A percentile compares a stretch with the other conserved stretches of the same genome.
These are phyloP conservation scores for Amaranthus tricolor DNA, from an alignment of 179 eudicot genomes.

Conservation along the genomic window DNA sequence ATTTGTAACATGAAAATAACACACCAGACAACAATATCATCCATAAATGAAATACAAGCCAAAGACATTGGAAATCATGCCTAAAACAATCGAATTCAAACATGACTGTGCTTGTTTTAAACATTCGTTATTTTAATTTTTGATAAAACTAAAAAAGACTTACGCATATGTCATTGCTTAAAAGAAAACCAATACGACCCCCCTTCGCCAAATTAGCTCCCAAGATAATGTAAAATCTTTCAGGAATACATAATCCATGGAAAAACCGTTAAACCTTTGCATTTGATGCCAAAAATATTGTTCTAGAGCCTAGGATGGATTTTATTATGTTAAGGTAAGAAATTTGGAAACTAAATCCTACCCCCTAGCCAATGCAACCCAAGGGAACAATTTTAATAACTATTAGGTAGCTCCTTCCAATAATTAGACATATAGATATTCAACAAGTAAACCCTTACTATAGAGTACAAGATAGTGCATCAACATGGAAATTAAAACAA, in stretches of 20 bases:
- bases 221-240: background rate
- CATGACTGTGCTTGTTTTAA: background rate
- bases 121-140: background rate
- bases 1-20: background rate
- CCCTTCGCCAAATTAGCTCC: background rate
- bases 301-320: background rate
- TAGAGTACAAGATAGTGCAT: background rate
- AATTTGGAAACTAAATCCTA: background rate
- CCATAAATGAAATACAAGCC: background rate
- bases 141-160: background rate
- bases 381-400: background rate
- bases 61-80: background rate
- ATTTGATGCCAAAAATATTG: background rate
- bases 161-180: background rate
- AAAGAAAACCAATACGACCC: background rate
- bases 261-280: background rate
- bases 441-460: background rate
- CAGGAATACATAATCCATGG: background rate
- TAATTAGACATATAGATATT: background rate
- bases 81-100: background rate
- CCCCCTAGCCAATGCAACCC: background rate
- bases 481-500: background rate
- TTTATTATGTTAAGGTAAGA: background rate
- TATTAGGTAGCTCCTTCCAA: background rate
- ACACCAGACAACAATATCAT: background rate